These are phyloP conservation scores for Candida suzukii DNA, from an alignment of 805 yeast species.

Conservation along the genomic window DNA sequence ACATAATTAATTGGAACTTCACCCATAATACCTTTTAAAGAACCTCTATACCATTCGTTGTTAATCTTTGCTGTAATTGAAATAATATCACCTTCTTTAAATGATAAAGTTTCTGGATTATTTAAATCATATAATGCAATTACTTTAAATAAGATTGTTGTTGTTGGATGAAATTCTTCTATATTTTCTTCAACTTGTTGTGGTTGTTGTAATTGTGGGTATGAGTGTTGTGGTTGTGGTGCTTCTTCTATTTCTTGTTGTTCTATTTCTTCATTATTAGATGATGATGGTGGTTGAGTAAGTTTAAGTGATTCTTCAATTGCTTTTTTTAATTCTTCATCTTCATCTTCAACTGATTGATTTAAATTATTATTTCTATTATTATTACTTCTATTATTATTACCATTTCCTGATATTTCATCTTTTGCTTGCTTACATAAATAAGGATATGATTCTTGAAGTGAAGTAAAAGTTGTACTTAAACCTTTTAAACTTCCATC, in stretches of 20 bases:
- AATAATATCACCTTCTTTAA: constrained; percentile 80
- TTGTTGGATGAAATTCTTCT: neutral
- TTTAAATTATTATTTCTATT: too few species aligned
- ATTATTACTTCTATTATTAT: too few species aligned
- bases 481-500: constrained; percentile 77
- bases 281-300: too few species aligned
- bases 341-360: constrained; percentile 43
- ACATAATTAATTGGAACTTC: constrained; percentile 93
- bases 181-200: constrained; percentile 4
- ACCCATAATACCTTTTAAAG: constrained; percentile 73
- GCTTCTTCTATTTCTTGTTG: too few species aligned
- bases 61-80: constrained; percentile 83
- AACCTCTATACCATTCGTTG: constrained; percentile 95
- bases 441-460: constrained; percentile 36
- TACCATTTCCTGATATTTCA: constrained; percentile 19
- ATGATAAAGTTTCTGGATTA: constrained; percentile 84
- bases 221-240: constrained; percentile 2
- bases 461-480: constrained; percentile 48
- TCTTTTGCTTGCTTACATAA: constrained; percentile 22
- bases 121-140: constrained; percentile 71
- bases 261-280: too few species aligned
- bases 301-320: constrained; percentile 68
- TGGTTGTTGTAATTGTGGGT: constrained; percentile 1
- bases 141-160: constrained; percentile 35
- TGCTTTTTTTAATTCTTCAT: constrained; percentile 72